Conservation (phyloP, 805 yeast species). For the Metschnikowia similis region DNA sequence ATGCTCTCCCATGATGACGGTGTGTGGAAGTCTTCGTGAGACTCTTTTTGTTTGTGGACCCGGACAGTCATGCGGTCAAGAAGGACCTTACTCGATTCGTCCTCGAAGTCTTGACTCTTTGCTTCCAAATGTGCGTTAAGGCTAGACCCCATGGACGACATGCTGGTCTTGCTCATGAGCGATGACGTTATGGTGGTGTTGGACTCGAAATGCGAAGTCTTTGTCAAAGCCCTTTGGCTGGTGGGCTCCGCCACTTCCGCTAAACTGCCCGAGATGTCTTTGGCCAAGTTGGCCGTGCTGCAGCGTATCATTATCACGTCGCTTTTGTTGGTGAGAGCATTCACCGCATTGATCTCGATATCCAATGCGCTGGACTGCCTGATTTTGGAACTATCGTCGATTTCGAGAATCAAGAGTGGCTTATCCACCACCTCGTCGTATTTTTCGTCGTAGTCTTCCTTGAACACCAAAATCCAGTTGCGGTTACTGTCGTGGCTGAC, state of each 20-base stretch:
- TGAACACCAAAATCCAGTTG: slow-evolving; percentile 38
- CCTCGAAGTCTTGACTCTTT: background rate
- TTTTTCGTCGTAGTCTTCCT: slow-evolving; percentile 33
- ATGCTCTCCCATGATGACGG: slow-evolving; percentile 43
- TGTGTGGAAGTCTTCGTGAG: slow-evolving; percentile 23
- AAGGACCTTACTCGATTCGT: slow-evolving; percentile 12
- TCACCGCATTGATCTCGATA: slow-evolving; percentile 29
- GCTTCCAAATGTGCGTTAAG: slow-evolving; percentile 11
- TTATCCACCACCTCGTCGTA: slow-evolving; percentile 29
- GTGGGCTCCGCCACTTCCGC: slow-evolving; percentile 25
- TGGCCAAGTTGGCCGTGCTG: slow-evolving; percentile 22
- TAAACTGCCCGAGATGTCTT: slow-evolving; percentile 23
- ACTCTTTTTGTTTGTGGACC: slow-evolving; percentile 33
- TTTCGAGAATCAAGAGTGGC: slow-evolving; percentile 34
- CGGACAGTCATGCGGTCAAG: slow-evolving; percentile 33
- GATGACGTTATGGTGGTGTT: slow-evolving; percentile 33
- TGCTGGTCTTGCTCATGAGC: slow-evolving; percentile 30
- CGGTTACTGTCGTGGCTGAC: slow-evolving; percentile 31
- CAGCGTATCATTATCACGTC: slow-evolving; percentile 34
- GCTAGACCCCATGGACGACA: slow-evolving; percentile 20
- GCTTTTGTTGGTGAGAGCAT: slow-evolving; percentile 29
- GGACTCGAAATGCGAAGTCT: slow-evolving; percentile 18
- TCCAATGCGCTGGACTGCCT: slow-evolving; percentile 39
- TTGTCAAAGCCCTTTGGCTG: slow-evolving; percentile 5
- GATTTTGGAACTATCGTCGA: slow-evolving; percentile 22